These are phyloP conservation scores for Phlebopus sp. DNA, from an alignment of 1,284 basidiomycete genomes.

Conservation along the genomic window DNA sequence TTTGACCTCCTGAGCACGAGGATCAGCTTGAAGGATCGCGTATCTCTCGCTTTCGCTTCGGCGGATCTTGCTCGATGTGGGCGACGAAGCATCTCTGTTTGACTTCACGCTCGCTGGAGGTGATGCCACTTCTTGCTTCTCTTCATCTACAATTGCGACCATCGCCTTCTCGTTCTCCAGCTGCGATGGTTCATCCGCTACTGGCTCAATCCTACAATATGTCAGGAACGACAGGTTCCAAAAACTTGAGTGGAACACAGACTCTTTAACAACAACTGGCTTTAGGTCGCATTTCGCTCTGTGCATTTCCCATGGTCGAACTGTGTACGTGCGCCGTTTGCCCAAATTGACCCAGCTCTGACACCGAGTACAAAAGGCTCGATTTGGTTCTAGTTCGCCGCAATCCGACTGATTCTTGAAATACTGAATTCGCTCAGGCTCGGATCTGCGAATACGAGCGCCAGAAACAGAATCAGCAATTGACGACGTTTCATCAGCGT, in stretches of 20 bases:
- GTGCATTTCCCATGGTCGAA: constrained; percentile 59
- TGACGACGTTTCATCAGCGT: constrained; percentile 44
- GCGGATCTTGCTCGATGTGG: constrained; percentile 13
- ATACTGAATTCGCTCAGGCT: constrained; percentile 57
- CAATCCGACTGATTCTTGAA: constrained; percentile 58
- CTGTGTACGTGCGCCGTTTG: constrained; percentile 48
- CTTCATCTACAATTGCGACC: not conserved
- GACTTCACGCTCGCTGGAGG: constrained; percentile 4
- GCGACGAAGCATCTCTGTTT: not conserved
- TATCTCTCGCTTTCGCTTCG: constrained; percentile 46
- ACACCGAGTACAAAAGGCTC: constrained; percentile 55
- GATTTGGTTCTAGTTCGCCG: constrained; percentile 49
- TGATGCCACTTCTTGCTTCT: constrained; percentile 10
- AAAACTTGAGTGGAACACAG: not conserved
- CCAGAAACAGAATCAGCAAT: constrained; percentile 46
- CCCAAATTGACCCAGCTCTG: constrained; percentile 53
- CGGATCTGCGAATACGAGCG: constrained; percentile 47
- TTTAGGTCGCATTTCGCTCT: constrained; percentile 48
- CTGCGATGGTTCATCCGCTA: not conserved
- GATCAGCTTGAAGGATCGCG: constrained; percentile 50
- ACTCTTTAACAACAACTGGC: constrained; percentile 24
- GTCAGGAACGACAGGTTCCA: not conserved
- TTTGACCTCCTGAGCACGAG: constrained; percentile 46
- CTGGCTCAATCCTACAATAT: not conserved
- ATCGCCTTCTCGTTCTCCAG: not conserved